Percentiles rank a stretch among this genome's conserved stretches.
Conservation (phyloP, 768 basidiomycete species). For the Leucogyrophana mollusca region DNA sequence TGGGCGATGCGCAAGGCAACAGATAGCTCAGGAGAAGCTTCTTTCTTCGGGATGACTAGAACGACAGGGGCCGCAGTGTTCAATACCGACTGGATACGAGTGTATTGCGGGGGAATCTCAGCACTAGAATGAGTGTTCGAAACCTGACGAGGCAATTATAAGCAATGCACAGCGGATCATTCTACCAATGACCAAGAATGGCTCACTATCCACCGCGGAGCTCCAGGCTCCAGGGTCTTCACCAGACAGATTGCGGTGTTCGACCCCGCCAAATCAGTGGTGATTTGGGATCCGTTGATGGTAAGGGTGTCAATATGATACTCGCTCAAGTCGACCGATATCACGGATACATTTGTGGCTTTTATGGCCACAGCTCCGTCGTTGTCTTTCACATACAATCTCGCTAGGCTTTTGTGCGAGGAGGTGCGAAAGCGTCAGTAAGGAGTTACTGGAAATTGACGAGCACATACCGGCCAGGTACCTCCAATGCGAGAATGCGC, state of each 20-base stretch:
- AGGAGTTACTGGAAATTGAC: background rate
- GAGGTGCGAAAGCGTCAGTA: constrained; percentile 18
- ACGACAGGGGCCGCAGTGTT: constrained; percentile 49
- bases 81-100: constrained; percentile 68
- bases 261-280: background rate
- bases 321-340: constrained; percentile 16
- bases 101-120: constrained; percentile 31
- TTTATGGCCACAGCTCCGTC: constrained; percentile 11
- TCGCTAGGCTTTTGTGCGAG: background rate
- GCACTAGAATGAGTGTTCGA: background rate
- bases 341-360: constrained; percentile 23
- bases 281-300: constrained; percentile 13
- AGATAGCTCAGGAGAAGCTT: constrained; percentile 38
- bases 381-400: constrained; percentile 1
- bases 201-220: background rate
- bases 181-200: no score
- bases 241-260: constrained; percentile 10
- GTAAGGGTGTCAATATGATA: constrained; percentile 4
- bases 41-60: constrained; percentile 50
- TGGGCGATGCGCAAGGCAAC: constrained; percentile 68
- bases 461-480: constrained; percentile 65
- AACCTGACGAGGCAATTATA: constrained; percentile 2
- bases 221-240: background rate
- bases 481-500: constrained; percentile 52
- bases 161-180: no score